Evolutionary conservation across 352 stramenopile genomes (phyloP).

Genomic region (Elongisporangium senticosum): DNA sequence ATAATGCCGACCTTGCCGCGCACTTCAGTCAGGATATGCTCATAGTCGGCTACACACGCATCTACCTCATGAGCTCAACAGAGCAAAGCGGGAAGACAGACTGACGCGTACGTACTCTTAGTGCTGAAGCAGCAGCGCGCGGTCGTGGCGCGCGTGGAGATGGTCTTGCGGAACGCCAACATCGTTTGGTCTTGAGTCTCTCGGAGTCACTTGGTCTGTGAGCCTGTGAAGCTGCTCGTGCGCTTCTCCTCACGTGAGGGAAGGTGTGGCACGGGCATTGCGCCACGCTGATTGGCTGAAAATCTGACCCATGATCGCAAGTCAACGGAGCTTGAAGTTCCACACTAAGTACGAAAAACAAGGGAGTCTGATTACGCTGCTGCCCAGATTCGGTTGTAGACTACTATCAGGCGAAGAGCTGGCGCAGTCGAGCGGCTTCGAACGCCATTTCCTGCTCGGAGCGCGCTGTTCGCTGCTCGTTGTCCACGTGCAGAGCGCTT

Average conservation of each 20-base stretch:
- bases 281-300: slow-evolving; percentile 20
- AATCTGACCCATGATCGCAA: slow-evolving; percentile 3
- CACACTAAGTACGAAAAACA: neutral
- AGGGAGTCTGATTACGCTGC: too few relatives aligned
- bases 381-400: too few relatives aligned
- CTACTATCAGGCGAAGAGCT: slow-evolving; percentile 15
- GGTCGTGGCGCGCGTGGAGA: slow-evolving; percentile 12
- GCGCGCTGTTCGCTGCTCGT: slow-evolving; percentile 63
- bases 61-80: neutral
- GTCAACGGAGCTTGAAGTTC: slow-evolving; percentile 4
- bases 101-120: slow-evolving; percentile 29
- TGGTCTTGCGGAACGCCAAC: slow-evolving; percentile 40
- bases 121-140: slow-evolving; percentile 44
- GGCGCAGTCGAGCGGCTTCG: slow-evolving; percentile 50
- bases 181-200: slow-evolving; percentile 14
- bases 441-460: slow-evolving; percentile 77
- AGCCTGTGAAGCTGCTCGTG: neutral
- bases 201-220: neutral
- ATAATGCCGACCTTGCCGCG: slow-evolving; percentile 92
- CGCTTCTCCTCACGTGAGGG: slow-evolving; percentile 4
- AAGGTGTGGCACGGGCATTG: slow-evolving; percentile 9
- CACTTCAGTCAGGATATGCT: slow-evolving; percentile 86
- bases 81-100: neutral
- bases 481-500: slow-evolving; percentile 46
- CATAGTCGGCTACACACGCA: slow-evolving; percentile 46